These are phyloP conservation scores for Paragyromitra xinjiangensis DNA, from an alignment of 495 filamentous ascomycete species.

Conservation along the genomic window DNA sequence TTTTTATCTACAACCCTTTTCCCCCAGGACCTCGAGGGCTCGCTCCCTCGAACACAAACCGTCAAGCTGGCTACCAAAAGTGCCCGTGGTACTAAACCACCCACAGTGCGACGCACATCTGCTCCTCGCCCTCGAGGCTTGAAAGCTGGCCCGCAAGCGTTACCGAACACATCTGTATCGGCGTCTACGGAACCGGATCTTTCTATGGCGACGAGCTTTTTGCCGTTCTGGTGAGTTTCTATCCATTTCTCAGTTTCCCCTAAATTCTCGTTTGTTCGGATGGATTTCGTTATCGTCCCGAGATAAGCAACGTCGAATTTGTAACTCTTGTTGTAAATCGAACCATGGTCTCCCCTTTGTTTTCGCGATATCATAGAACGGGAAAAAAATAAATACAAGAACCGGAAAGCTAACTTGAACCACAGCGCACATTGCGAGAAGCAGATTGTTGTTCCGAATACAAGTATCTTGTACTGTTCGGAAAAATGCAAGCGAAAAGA, in stretches of 20 bases:
- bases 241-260: constrained; percentile 13
- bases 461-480: constrained; percentile 62
- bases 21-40: constrained; percentile 42
- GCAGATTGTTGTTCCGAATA: constrained; percentile 75
- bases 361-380: constrained; percentile 37
- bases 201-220: constrained; percentile 58
- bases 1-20: constrained; percentile 53
- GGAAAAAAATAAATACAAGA: background rate
- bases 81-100: constrained; percentile 57
- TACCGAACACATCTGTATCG: constrained; percentile 47
- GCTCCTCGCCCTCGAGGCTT: constrained; percentile 51
- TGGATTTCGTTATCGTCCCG: constrained; percentile 29
- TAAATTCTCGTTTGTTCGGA: constrained; percentile 12
- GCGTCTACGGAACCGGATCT: constrained; percentile 47
- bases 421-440: constrained; percentile 75
- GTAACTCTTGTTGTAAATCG: constrained; percentile 47
- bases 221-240: constrained; percentile 56
- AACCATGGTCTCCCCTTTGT: constrained; percentile 41
- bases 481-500: constrained; percentile 57
- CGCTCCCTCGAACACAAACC: constrained; percentile 47
- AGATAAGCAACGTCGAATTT: constrained; percentile 40
- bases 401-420: constrained; percentile 34
- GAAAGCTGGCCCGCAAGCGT: constrained; percentile 51
- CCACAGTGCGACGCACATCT: constrained; percentile 50
- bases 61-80: constrained; percentile 58